Evolutionary conservation across 2,329 filamentous ascomycete genomes (phyloP), one percentile per base, ranked within the genome.

Genomic region (Bipolaris zeicola): DNA sequence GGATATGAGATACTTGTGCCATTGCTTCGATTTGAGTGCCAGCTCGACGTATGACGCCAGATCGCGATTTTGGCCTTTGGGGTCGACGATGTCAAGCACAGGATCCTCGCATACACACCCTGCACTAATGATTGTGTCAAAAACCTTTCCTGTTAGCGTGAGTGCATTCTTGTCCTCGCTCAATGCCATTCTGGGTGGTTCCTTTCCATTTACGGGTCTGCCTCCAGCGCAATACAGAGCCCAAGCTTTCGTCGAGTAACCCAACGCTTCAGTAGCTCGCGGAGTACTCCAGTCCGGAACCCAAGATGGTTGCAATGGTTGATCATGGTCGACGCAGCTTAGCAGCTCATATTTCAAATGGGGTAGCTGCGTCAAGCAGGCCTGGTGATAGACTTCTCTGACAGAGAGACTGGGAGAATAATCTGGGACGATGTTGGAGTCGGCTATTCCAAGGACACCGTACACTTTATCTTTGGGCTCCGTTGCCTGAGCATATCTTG

Each of bases 391-490:
- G 3, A 70, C 61, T 1, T 67, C 57, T 44, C 63, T 57, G 1
- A 43, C 49, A 2, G 59, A 55, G 5, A 54, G 48, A 5, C 49
- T 38, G 2, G 56, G 34, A 2, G 57, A 62, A 34, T 70, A 71
- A 11, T 57, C 56, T 1, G 64, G 61, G 14, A 34, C 43, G 16
- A 69, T 63, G 7, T 37, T 28, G 4, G 55, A 38, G 6, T 60
- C 33, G 24, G 54, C 47, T n/a, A 68, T 55, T 6, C 64, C 68
- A 7, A 69, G 60, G 0, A 70, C 57, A 13, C 67, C 67, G 28
- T 69, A 71, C 0, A 67, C 59, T 45, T 71, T 71, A 48, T 71
- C 68, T 34, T 68, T 69, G 8, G 62, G 50, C 4, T 66, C 51
- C 5, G 51, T 58, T n/a, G 65, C 66, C 6, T 58, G 51, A 1